Base-by-base conservation (phyloP, 495 filamentous ascomycete species). In the Aspergillus sparsus region DNA sequence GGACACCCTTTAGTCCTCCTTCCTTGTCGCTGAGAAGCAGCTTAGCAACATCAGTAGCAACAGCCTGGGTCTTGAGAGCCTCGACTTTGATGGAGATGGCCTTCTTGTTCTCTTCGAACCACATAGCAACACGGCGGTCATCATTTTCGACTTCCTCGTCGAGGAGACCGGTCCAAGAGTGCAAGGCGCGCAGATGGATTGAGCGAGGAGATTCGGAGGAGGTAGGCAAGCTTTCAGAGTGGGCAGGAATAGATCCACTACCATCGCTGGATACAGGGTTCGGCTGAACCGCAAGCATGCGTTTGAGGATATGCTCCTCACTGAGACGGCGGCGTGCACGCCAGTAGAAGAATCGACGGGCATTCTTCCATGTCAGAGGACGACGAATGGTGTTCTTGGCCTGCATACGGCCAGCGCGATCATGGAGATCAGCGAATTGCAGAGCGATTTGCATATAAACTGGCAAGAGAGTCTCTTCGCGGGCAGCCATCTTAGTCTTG, bases 261-360 rank as follows among this genome's bases (percentile, higher is more conserved):
- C 62, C 65, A 42, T 64, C 69, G 53, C 63, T 57, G 56, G 65
- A 61, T 41, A 53, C 74, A 52, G 71, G 72, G 60, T 60, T 47
- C 44, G 65, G 76, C 64, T 74, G 68, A 7, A 87, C 84, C 27
- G 80, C 66, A 21, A 85, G 76, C 85, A 98, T 90, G 73, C 89
- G 88, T 77, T 91, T 93, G 73, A 98, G 82, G 70, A 98, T 90
- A 70, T 90, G 89, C 76, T 98, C 93, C 77, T 98, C 94, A 76
- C 95, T 97, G 67, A 98, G 82, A 77, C 95, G 85, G 73, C 94
- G 90, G 73, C 94, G 93, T 55, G 96, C 88, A 81, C 94, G 93
- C 94, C 94, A 98, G 87, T 97, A 98, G 86, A 98, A 98, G 90
- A 97, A 98, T 70, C 95, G 91, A 63, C 94, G 87, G 49, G 93